Evolutionary conservation across 2,329 filamentous ascomycete species (phyloP).

Genomic region (Diplodia intermedia): DNA sequence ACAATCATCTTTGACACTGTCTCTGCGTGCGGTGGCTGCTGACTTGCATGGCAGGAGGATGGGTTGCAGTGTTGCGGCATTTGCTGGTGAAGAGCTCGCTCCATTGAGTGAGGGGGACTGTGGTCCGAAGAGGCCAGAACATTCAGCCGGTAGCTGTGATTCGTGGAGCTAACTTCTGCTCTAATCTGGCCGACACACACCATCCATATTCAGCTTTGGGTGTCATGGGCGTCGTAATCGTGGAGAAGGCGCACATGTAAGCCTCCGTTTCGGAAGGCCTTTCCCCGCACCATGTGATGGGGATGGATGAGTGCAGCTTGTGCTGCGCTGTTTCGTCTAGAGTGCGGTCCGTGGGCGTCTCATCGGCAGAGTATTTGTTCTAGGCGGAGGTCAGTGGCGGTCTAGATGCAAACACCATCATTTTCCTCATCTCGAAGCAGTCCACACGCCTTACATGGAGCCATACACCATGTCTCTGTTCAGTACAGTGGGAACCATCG

Average conservation of each 20-base stretch:
- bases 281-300: background rate
- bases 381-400: background rate
- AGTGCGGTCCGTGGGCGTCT: background rate
- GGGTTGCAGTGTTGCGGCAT: background rate
- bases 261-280: background rate
- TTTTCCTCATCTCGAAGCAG: background rate
- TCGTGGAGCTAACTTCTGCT: background rate
- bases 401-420: background rate
- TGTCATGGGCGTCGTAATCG: slow-evolving; percentile 5
- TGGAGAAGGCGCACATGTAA: background rate
- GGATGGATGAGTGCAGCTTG: background rate
- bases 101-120: background rate
- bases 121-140: background rate
- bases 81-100: background rate
- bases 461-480: background rate
- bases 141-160: background rate
- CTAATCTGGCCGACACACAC: background rate
- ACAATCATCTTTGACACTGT: background rate
- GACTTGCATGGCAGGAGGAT: background rate
- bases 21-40: slow-evolving; percentile 3
- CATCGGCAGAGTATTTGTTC: background rate
- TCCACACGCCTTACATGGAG: background rate
- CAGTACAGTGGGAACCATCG: slow-evolving; percentile 3
- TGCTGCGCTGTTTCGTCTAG: background rate
- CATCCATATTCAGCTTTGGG: background rate